Evolutionary conservation across 1,139 yeast species (phyloP), one percentile per base, ranked within the genome.

Genomic region (Casaregolazyma lundiana): DNA sequence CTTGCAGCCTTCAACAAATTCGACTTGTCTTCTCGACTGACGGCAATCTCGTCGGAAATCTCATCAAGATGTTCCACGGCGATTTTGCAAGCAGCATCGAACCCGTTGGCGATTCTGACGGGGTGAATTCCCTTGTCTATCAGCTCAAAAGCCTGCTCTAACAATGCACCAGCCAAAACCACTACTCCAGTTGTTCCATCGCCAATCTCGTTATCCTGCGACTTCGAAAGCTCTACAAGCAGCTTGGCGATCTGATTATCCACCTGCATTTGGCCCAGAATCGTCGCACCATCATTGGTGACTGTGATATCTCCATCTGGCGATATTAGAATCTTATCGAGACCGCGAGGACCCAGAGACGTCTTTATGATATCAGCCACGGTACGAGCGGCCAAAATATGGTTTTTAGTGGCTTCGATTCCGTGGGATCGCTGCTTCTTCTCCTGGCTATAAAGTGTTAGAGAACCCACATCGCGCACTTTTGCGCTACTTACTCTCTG

Each of bases 121-220:
- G 98, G 98, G 63, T 94, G 98, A 53, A 94, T 90, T 46, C 97
- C 98, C 71, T 87, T 88, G 61, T 92, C 97, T 57, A 94, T 88
- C 57, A 94, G 77, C 64, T 89, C 97, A 49, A 85, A 70, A 1
- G 98, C 97, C 70, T 92, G 96, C 64, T 92, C 98, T 51, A 94
- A 74, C 55, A 94, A 73, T 1, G 97, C 95, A 57, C 96, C 87
- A 1, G 98, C 97, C 45, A 94, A 72, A 1, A 94, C 97, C 49
- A 92, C 98, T 29, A 94, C 99, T 61, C 98, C 98, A 3, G 99
- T 94, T 36, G 99, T 94, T 63, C 99, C 99, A 65, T 94, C 99
- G 48, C 99, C 99, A 61, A 94, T 89, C 70, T 94, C 98, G 63
- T 92, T 97, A 67, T 94, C 99, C 71, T 94, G 99, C 19, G 97